Percentiles rank a stretch among this genome's conserved stretches.
Evolutionary conservation across 2,329 filamentous ascomycete genomes (phyloP).

Genomic region (Thelonectria rubi): DNA sequence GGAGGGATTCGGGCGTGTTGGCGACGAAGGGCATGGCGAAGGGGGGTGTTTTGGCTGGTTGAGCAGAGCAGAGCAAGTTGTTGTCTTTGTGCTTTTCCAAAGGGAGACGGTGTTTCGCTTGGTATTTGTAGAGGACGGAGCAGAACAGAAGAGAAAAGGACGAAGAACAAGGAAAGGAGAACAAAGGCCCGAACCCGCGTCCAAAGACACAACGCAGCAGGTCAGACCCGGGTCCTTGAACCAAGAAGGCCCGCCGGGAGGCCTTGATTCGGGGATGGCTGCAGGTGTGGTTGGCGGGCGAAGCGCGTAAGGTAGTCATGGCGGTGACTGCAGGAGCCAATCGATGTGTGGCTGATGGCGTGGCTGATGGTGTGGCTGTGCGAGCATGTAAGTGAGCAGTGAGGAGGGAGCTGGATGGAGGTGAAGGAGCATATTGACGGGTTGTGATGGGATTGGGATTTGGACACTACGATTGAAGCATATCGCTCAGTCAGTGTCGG

Average conservation of each 20-base stretch:
- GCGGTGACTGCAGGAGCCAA: conserved; percentile 5
- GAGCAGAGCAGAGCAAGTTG: neutral
- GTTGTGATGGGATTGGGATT: no score
- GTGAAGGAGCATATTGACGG: neutral
- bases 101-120: neutral
- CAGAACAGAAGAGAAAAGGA: conserved; percentile 1
- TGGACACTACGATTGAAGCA: no score
- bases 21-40: conserved; percentile 52
- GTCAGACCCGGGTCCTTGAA: no score
- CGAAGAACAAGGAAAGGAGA: neutral
- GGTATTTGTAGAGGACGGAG: conserved; percentile 3
- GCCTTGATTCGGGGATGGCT: conserved; percentile 31
- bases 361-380: conserved; percentile 35
- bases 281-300: conserved; percentile 38
- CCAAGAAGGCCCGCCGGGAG: conserved; percentile 23
- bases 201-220: conserved; percentile 11
- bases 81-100: neutral
- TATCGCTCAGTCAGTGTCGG: no score
- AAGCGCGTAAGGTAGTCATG: conserved; percentile 31
- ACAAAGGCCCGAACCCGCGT: conserved; percentile 14
- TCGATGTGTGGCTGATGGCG: conserved; percentile 1
- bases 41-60: neutral
- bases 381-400: neutral
- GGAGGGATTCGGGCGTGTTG: conserved; percentile 79
- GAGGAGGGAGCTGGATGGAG: neutral